Evolutionary conservation across 2,329 filamentous ascomycete species (phyloP), one percentile per base, ranked within the genome.

Genomic region (Hypoxylon sp.): DNA sequence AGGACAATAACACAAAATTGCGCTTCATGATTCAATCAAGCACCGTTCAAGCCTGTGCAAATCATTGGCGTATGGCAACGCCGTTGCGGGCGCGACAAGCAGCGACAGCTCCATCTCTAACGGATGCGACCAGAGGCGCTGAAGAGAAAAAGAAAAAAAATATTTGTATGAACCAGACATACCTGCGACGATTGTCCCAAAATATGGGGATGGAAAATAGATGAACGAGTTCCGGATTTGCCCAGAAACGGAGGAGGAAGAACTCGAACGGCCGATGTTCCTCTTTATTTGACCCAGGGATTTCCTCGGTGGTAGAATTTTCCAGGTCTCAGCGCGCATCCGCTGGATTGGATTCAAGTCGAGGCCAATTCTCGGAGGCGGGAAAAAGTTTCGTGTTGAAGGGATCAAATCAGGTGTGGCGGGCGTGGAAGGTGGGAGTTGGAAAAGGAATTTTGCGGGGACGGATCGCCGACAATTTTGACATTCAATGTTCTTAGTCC

Each of bases 391-490:
- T 74, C 60, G 59, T 49, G 64, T 65, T 68, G 61, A 61, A 66
- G 35, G 64, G 69, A 72, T 70, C 66, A 68, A 69, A 72, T 72
- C 69, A 67, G 69, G 56, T 60, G 66, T 65, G 60, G 66, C 60
- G 66, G 66, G 69, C 60, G 68, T 62, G 60, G 53, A 71, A 57
- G 68, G 73, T 72, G 69, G 68, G 73, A 71, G 69, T 74, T 73
- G 74, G 74, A 75, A 76, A 77, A 76, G 75, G 71, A 75, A 75
- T 75, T 77, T 76, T 76, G 72, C 71, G 73, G 61, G 48, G 44
- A 49, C 56, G 51, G 55, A 61, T 48, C 44, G 40, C 20, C 33
- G 48, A 42, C n/a, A 50, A 40, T 37, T 57, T 57, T 37, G 22
- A 20, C 20, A 35, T 49, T 58, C 22, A n/a, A n/a, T 49, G 25